Conservation (phyloP, 371 early-diverging fungal genomes). For the Mortierella sp. region DNA sequence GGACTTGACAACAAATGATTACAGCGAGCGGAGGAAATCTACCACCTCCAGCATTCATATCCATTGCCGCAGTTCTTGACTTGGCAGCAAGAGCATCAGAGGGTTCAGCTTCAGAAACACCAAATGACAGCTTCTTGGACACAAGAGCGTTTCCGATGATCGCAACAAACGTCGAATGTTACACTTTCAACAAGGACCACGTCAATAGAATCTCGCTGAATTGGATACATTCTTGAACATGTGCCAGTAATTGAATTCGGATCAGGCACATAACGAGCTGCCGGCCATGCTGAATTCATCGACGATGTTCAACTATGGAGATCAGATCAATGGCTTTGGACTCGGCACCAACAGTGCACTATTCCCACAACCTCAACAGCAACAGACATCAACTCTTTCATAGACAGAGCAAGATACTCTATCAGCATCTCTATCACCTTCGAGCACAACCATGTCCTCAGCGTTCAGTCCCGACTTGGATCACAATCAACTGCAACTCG, state of each 20-base stretch:
- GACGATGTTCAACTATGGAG: slow-evolving; percentile 22
- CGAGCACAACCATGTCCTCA: slow-evolving; percentile 21
- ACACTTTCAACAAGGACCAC: slow-evolving; percentile 19
- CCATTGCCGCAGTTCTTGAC: slow-evolving; percentile 37
- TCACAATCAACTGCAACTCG: slow-evolving; percentile 4
- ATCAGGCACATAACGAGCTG: slow-evolving; percentile 47
- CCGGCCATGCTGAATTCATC: slow-evolving; percentile 39
- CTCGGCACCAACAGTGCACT: background rate
- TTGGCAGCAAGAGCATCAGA: slow-evolving; percentile 36
- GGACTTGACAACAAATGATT: slow-evolving; percentile 32
- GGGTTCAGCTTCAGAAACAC: slow-evolving; percentile 20
- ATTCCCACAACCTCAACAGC: slow-evolving; percentile 7
- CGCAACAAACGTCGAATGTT: slow-evolving; percentile 25
- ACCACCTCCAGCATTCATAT: slow-evolving; percentile 20
- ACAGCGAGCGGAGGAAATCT: slow-evolving; percentile 11
- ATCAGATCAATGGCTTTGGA: slow-evolving; percentile 1
- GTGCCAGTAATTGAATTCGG: slow-evolving; percentile 51
- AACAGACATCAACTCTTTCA: slow-evolving; percentile 7
- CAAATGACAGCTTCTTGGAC: slow-evolving; percentile 17
- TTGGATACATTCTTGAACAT: slow-evolving; percentile 31
- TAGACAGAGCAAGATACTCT: slow-evolving; percentile 1
- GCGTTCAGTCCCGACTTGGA: slow-evolving; percentile 17
- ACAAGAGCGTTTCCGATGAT: slow-evolving; percentile 16
- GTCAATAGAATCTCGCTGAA: slow-evolving; percentile 18
- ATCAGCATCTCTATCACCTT: slow-evolving; percentile 14